Conservation (phyloP, 2,329 filamentous ascomycete genomes). For the Fusarium zealandicum region DNA sequence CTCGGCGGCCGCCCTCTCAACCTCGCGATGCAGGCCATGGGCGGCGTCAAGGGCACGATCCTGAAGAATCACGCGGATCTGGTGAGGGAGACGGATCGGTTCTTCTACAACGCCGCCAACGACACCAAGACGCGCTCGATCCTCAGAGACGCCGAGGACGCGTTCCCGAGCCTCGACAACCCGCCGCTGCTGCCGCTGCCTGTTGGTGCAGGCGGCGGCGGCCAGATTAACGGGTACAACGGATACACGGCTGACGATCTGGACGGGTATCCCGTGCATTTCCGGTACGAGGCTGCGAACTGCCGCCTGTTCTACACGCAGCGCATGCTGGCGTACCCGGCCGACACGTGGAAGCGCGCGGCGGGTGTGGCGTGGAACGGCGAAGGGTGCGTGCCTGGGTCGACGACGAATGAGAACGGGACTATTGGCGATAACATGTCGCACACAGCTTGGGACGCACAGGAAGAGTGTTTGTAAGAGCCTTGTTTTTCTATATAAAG, state of each 20-base stretch:
- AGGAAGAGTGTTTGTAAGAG: no score
- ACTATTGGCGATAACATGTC: conserved; percentile 34
- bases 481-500: no score
- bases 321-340: conserved; percentile 59
- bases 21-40: conserved; percentile 66
- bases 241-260: conserved; percentile 33
- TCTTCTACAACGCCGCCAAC: conserved; percentile 23
- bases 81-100: not conserved
- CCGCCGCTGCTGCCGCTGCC: conserved; percentile 49
- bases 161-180: conserved; percentile 18
- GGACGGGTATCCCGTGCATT: conserved; percentile 54
- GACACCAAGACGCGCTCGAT: conserved; percentile 15
- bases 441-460: no score
- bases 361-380: conserved; percentile 28
- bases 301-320: conserved; percentile 67
- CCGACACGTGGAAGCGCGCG: conserved; percentile 56
- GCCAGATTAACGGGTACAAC: conserved; percentile 34
- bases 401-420: conserved; percentile 22
- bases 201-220: conserved; percentile 2
- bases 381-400: conserved; percentile 31
- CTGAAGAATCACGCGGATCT: conserved; percentile 27
- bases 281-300: conserved; percentile 66
- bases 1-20: conserved; percentile 66
- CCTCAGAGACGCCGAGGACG: conserved; percentile 14
- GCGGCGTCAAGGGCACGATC: conserved; percentile 67